Conservation (phyloP, 768 basidiomycete species). For the Pulveroboletus sp. region DNA sequence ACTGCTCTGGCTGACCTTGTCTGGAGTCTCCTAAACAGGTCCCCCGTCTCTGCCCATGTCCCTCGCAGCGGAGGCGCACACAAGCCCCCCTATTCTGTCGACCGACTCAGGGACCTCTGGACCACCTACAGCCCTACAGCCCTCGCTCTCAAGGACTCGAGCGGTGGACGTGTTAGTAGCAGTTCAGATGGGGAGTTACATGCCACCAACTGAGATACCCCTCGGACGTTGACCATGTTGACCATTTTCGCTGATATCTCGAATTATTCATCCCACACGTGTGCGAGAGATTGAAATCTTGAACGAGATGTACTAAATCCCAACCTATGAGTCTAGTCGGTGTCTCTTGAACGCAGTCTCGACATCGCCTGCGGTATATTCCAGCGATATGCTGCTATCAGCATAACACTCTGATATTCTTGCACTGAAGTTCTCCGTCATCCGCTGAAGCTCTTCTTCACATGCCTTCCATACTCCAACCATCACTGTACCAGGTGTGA, state of each 20-base stretch:
- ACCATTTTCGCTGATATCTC: too few relatives aligned
- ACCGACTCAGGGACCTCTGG: constrained; percentile 38
- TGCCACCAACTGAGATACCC: constrained; percentile 12
- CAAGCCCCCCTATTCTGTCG: constrained; percentile 17
- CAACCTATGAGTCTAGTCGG: constrained; percentile 28
- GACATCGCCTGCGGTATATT: constrained; percentile 71
- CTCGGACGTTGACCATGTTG: not conserved
- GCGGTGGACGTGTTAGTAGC: constrained; percentile 8
- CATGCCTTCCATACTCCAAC: constrained; percentile 88
- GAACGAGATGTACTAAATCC: constrained; percentile 5
- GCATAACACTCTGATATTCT: constrained; percentile 76
- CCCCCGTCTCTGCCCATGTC: constrained; percentile 19
- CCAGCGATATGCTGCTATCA: constrained; percentile 65
- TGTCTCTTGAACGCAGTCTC: constrained; percentile 76
- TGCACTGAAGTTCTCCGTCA: constrained; percentile 64
- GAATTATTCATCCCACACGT: constrained; percentile 5
- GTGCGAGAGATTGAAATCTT: not conserved
- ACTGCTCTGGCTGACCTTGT: constrained; percentile 44
- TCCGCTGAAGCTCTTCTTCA: constrained; percentile 73
- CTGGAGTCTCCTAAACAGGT: constrained; percentile 42
- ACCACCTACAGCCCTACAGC: constrained; percentile 38
- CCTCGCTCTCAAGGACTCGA: constrained; percentile 13
- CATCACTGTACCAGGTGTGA: constrained; percentile 61
- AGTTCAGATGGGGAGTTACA: not conserved
- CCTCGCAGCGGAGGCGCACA: constrained; percentile 22